Evolutionary conservation across 208 protist genomes (phyloP).

Genomic region (Leishmania gerbilli): DNA sequence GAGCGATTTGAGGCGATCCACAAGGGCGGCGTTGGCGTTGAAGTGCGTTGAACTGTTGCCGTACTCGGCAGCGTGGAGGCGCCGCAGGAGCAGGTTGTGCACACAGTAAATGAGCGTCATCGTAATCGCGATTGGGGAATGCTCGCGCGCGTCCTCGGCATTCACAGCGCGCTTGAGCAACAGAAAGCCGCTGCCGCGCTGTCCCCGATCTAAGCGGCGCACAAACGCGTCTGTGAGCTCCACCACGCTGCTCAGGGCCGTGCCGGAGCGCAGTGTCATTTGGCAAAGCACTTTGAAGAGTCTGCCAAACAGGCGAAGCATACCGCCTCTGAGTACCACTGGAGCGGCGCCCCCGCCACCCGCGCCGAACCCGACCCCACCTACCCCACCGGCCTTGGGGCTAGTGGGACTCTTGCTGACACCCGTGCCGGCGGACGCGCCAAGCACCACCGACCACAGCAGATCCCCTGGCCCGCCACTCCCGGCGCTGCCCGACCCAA

Average conservation of each 20-base stretch:
- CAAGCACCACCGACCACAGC: slow-evolving; percentile 18
- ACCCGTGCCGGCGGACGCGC: slow-evolving; percentile 6
- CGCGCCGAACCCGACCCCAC: neutral
- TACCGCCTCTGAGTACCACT: slow-evolving; percentile 49
- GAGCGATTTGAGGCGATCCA: slow-evolving; percentile 66
- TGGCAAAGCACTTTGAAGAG: slow-evolving; percentile 66
- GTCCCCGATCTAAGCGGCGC: slow-evolving; percentile 44
- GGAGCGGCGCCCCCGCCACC: neutral
- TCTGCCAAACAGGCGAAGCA: slow-evolving; percentile 79
- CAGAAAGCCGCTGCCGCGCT: slow-evolving; percentile 41
- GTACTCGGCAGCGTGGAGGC: slow-evolving; percentile 46
- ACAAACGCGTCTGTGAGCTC: slow-evolving; percentile 49
- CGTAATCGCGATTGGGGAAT: slow-evolving; percentile 61
- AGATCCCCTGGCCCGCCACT: slow-evolving; percentile 19
- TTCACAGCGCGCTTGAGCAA: slow-evolving; percentile 40
- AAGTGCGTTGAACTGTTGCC: slow-evolving; percentile 33
- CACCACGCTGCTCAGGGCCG: slow-evolving; percentile 41
- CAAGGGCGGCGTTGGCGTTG: slow-evolving; percentile 58
- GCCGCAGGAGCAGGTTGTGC: slow-evolving; percentile 72
- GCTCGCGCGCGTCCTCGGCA: slow-evolving; percentile 51
- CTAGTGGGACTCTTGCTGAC: slow-evolving; percentile 1
- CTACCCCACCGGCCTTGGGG: slow-evolving; percentile 2
- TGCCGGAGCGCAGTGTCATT: slow-evolving; percentile 56
- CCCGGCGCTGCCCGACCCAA: slow-evolving; percentile 13
- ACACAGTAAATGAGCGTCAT: slow-evolving; percentile 68